phyloP scores from a whole-genome alignment of 176 grass and related monocot species.

The Oryza rufipogon region DNA sequence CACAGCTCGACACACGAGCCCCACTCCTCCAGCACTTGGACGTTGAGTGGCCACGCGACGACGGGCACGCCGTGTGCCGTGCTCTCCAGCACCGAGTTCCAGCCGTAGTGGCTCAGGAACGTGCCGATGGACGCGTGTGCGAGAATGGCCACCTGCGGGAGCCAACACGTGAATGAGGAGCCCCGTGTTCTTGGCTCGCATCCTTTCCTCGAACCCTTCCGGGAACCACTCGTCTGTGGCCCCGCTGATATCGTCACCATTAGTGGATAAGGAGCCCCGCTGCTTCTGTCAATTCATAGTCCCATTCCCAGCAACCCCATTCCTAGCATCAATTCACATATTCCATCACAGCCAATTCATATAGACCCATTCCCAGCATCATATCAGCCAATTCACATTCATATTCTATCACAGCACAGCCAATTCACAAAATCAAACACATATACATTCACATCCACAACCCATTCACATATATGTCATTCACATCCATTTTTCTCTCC shows the following conservation, averaged over 20 bases:
- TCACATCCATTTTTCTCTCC: no score
- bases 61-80: conserved; percentile 37
- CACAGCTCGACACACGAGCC: conserved; percentile 28
- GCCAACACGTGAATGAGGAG: conserved; percentile 37
- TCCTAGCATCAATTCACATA: background rate
- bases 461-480: no score
- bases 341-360: no score
- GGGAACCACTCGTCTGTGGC: conserved; percentile 14
- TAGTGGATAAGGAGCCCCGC: no score
- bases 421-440: no score
- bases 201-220: conserved; percentile 41
- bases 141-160: conserved; percentile 33
- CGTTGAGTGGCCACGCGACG: conserved; percentile 42
- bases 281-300: no score
- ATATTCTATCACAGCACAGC: no score
- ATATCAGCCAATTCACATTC: no score
- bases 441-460: no score
- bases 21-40: conserved; percentile 30
- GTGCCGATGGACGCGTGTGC: conserved; percentile 41
- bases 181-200: background rate
- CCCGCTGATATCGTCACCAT: no score
- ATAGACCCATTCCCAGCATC: no score
- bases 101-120: conserved; percentile 54
- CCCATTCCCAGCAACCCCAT: no score
- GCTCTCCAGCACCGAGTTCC: conserved; percentile 56